phyloP scores from a whole-genome alignment of 2,329 filamentous ascomycete species.

The Ophiocordyceps camponoti-rufipedis region DNA sequence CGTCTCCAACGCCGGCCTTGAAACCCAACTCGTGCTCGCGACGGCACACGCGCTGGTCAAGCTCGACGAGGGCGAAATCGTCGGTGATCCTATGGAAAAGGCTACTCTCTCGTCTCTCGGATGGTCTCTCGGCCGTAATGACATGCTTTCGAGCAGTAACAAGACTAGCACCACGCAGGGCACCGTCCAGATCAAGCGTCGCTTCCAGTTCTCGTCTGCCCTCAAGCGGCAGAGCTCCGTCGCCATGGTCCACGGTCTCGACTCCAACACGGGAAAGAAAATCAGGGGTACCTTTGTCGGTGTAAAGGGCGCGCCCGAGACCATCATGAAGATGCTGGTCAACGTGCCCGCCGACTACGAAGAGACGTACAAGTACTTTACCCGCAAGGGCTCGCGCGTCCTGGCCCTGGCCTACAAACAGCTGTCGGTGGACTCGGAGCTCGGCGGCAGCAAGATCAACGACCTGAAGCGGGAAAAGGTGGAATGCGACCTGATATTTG shows the following conservation, averaged over 20 bases:
- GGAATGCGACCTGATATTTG: conserved; percentile 69
- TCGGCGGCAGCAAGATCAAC: conserved; percentile 74
- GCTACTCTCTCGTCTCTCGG: conserved; percentile 78
- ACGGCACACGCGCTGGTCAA: conserved; percentile 92
- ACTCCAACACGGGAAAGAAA: conserved; percentile 57
- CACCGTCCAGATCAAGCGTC: conserved; percentile 81
- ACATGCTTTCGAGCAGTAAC: conserved; percentile 50
- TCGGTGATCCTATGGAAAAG: conserved; percentile 98
- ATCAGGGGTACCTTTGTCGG: conserved; percentile 75
- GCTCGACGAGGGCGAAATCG: conserved; percentile 89
- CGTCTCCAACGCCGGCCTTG: conserved; percentile 50
- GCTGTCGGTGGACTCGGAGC: conserved; percentile 61
- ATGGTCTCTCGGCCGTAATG: conserved; percentile 83
- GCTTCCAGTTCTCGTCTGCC: conserved; percentile 95
- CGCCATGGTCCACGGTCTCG: conserved; percentile 58
- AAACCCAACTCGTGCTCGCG: conserved; percentile 84
- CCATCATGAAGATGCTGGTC: conserved; percentile 83
- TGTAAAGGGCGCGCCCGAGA: conserved; percentile 95
- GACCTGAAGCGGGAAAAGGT: conserved; percentile 87
- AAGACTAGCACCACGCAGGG: conserved; percentile 29
- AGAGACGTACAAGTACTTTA: conserved; percentile 97
- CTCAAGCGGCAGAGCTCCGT: conserved; percentile 93
- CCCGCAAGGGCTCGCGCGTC: conserved; percentile 84
- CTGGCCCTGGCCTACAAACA: conserved; percentile 90
- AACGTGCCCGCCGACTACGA: conserved; percentile 76